Evolutionary conservation across 1,139 yeast genomes (phyloP), one percentile per base, ranked within the genome.

Genomic region (Saccharomyces hybrid): DNA sequence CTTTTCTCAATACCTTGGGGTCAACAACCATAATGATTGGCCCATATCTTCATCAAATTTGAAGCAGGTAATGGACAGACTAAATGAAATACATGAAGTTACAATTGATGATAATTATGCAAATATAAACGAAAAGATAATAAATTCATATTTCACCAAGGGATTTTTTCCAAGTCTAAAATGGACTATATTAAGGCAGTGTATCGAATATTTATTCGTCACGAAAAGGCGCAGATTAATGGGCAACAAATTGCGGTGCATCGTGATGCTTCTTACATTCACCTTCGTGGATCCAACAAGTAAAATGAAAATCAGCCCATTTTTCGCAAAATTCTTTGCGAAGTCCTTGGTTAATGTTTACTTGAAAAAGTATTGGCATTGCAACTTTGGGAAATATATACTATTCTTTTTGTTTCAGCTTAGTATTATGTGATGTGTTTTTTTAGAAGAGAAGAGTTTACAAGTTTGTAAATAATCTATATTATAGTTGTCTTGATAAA

Each of bases 121-220:
- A 1, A 41, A 58, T 3, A 48, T 59, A 8, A 38, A 20, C 25
- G 67, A 64, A 23, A 59, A 52, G 41, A 8, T 62, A 11, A 49
- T 64, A 51, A 58, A 59, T 44, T 63, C 67, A 4, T 54, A 59
- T 25, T 11, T 64, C 23, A 55, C 63, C 13, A 54, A 56, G n/a
- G 64, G 64, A 49, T 54, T 65, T 5, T 32, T 58, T 9, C 64
- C 64, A 14, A 57, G 64, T 30, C 27, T 65, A 6, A 62, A 62
- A 55, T 66, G 70, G 70, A 56, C 67, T 5, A 32, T 62, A 2
- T 65, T 68, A 66, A 57, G 67, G 48, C 66, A 61, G 49, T 49
- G 61, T 4, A 34, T 57, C 9, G 54, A 52, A 53, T 49, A 53
- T 28, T 48, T 59, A 46, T 49, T 52, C 11, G 26, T 20, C n/a